phyloP scores from a whole-genome alignment of 2,329 filamentous ascomycete species.

The Nannizziopsis barbatae region DNA sequence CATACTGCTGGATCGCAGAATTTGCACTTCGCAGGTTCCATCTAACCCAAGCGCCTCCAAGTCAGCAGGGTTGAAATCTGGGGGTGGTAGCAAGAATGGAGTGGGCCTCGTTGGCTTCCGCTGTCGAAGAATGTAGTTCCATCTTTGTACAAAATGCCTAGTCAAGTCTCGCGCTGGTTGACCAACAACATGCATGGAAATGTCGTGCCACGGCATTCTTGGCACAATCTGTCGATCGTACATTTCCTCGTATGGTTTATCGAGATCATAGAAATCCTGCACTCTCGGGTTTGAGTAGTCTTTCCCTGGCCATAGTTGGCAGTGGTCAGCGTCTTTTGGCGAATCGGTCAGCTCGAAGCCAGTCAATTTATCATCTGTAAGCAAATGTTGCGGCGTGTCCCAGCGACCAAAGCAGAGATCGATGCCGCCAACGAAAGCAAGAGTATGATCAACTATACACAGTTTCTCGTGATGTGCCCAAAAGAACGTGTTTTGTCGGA shows the following conservation, averaged over 20 bases:
- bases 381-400: conserved; percentile 74
- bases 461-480: conserved; percentile 98
- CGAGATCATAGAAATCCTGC: conserved; percentile 85
- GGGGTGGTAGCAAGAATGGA: conserved; percentile 83
- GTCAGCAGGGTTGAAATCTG: conserved; percentile 78
- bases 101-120: conserved; percentile 88
- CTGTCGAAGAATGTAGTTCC: conserved; percentile 92
- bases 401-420: conserved; percentile 94
- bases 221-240: conserved; percentile 87
- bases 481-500: conserved; percentile 98
- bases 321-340: conserved; percentile 76
- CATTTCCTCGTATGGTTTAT: conserved; percentile 89
- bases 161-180: conserved; percentile 88
- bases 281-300: conserved; percentile 98
- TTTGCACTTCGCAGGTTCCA: conserved; percentile 93
- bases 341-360: conserved; percentile 54
- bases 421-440: conserved; percentile 91
- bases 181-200: conserved; percentile 78
- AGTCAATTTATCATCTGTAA: conserved; percentile 78
- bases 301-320: conserved; percentile 88
- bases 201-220: conserved; percentile 98
- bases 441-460: conserved; percentile 80
- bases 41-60: conserved; percentile 77
- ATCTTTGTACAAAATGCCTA: conserved; percentile 85
- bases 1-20: conserved; percentile 69